These are phyloP conservation scores for Esteya vermicola DNA, from an alignment of 2,329 filamentous ascomycete genomes.

Conservation along the genomic window DNA sequence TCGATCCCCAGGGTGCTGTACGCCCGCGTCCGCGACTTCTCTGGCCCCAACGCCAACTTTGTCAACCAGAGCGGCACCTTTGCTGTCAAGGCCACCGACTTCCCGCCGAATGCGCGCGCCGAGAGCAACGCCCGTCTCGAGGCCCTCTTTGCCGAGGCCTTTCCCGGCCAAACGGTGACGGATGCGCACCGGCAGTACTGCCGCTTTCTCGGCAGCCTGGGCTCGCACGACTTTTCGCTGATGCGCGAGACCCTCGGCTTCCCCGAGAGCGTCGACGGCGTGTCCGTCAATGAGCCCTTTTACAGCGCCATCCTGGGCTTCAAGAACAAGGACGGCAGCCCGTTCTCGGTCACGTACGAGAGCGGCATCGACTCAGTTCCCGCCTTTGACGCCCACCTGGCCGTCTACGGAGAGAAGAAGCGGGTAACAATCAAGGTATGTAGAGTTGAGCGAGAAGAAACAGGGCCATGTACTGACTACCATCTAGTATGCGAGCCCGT, in stretches of 20 bases:
- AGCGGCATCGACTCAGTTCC: slow-evolving; percentile 38
- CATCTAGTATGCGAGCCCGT: slow-evolving; percentile 37
- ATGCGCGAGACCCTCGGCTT: slow-evolving; percentile 40
- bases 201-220: slow-evolving; percentile 19
- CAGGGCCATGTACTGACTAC: slow-evolving; percentile 18
- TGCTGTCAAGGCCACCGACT: slow-evolving; percentile 25
- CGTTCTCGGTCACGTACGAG: slow-evolving; percentile 42
- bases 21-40: slow-evolving; percentile 29
- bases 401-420: slow-evolving; percentile 38
- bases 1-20: slow-evolving; percentile 39
- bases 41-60: slow-evolving; percentile 36
- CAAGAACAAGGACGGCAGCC: slow-evolving; percentile 10
- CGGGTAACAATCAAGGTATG: slow-evolving; percentile 22
- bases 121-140: slow-evolving; percentile 8
- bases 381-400: slow-evolving; percentile 35
- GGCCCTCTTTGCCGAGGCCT: slow-evolving; percentile 15
- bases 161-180: slow-evolving; percentile 17
- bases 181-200: slow-evolving; percentile 10
- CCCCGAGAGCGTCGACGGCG: slow-evolving; percentile 23
- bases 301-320: neutral
- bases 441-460: neutral
- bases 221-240: slow-evolving; percentile 36
- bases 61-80: slow-evolving; percentile 33
- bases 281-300: neutral
- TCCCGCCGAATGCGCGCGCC: slow-evolving; percentile 13